These are phyloP conservation scores for Paratinospora sagittata DNA, from an alignment of 164 flowering plant species.

Conservation along the genomic window DNA sequence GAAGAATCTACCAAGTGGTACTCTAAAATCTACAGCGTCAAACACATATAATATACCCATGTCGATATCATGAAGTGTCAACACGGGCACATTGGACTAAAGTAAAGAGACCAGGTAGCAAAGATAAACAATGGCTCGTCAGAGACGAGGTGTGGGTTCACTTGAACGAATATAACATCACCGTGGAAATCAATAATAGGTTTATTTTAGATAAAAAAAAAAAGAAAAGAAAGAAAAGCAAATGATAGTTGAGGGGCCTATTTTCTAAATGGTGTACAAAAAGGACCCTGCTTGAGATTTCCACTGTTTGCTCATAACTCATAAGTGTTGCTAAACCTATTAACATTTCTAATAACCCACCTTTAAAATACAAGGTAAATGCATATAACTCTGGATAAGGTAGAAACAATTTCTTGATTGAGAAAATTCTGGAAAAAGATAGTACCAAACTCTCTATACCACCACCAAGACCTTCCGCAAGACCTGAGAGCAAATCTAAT, in stretches of 20 bases:
- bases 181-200: neutral
- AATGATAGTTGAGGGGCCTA: neutral
- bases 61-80: too few relatives aligned
- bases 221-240: neutral
- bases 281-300: neutral
- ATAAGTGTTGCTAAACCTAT: neutral
- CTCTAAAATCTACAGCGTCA: too few relatives aligned
- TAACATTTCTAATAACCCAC: neutral
- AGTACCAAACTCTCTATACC: conserved; percentile 93
- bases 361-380: neutral
- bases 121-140: too few relatives aligned
- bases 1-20: too few relatives aligned
- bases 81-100: too few relatives aligned
- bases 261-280: neutral
- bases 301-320: neutral
- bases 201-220: too few relatives aligned
- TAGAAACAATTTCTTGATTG: neutral
- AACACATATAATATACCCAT: too few relatives aligned
- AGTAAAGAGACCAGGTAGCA: too few relatives aligned
- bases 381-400: neutral
- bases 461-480: conserved; percentile 94
- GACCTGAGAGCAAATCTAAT: conserved; percentile 92
- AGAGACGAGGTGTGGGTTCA: too few relatives aligned
- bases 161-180: neutral
- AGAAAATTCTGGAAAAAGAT: conserved; percentile 8